Evolutionary conservation across 2,329 filamentous ascomycete genomes (phyloP), one percentile per base, ranked within the genome.

Genomic region (Lasiodiplodia sp.): DNA sequence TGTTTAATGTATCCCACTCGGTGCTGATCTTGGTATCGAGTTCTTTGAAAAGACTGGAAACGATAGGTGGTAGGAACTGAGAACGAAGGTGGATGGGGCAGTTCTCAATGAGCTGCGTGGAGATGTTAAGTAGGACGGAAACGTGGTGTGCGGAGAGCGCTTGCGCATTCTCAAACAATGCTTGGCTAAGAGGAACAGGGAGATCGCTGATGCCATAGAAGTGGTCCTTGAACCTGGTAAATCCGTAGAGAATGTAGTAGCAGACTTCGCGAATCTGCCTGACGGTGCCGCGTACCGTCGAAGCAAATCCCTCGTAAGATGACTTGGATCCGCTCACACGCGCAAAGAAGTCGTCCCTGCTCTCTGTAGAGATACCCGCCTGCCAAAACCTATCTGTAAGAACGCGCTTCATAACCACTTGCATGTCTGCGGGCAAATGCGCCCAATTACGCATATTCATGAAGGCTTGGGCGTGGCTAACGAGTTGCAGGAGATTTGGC

Each of bases 321-420:
- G 87, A 88, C 79, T 94, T 97, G 68, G 96, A 97, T 38, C 93
- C 92, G 68, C 93, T 89, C 2, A 99, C 95, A 51, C 93, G 89
- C 38, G 93, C 92, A 79, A 97, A 98, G 78, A 99, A 99, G 69
- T 98, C 95, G 71, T 98, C 96, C 78, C 96, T 94, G 74, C 93
- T 98, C 31, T 97, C 96, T 70, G 91, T 92, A 0, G 96, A 98
- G 63, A 99, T 99, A 11, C 96, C 96, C 7, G 94, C 93, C 83
- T 99, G 96, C 96, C 96, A 99, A 78, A 99, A 99, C 28, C 96
- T 88, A 79, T 99, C 96, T 16, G 94, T 97, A 25, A 99, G 83
- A 23, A 98, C 93, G 25, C 92, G 88, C 53, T 89, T 87, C 49
- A 98, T 92, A 65, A 97, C 88, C 5, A 86, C 82, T 69, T 90